Evolutionary conservation across 108 stramenopile genomes (phyloP).

Genomic region (Pseudonitzschia multistriata): DNA sequence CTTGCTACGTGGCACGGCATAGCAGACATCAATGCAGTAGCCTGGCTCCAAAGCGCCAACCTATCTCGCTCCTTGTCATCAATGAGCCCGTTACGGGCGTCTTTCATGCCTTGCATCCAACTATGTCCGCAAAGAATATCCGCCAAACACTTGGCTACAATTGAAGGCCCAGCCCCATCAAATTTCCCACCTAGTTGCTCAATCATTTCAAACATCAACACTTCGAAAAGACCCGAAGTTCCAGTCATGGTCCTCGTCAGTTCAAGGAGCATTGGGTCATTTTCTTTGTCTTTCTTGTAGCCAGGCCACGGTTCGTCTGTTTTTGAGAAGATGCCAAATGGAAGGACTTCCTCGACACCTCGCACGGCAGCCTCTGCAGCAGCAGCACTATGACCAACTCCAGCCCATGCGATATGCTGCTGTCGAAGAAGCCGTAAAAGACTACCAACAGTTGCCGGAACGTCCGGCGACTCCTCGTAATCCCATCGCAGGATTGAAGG

Average conservation of each 20-base stretch:
- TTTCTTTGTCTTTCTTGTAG: slow-evolving; percentile 52
- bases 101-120: slow-evolving; percentile 41
- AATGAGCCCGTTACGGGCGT: slow-evolving; percentile 6
- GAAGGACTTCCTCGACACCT: slow-evolving; percentile 64
- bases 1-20: slow-evolving; percentile 80
- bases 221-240: slow-evolving; percentile 68
- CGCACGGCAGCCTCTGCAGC: slow-evolving; percentile 72
- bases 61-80: slow-evolving; percentile 23
- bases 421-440: slow-evolving; percentile 73
- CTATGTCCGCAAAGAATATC: slow-evolving; percentile 70
- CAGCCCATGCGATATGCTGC: slow-evolving; percentile 83
- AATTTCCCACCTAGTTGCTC: slow-evolving; percentile 17
- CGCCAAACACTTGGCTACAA: slow-evolving; percentile 55
- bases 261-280: slow-evolving; percentile 72
- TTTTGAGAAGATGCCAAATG: slow-evolving; percentile 74
- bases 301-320: slow-evolving; percentile 77
- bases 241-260: slow-evolving; percentile 67
- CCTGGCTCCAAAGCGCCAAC: slow-evolving; percentile 60
- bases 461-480: slow-evolving; percentile 43
- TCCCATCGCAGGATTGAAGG: slow-evolving; percentile 79
- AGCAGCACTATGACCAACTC: slow-evolving; percentile 80
- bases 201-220: slow-evolving; percentile 44
- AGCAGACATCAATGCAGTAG: slow-evolving; percentile 68
- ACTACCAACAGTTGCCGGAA: slow-evolving; percentile 35
- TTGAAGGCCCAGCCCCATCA: slow-evolving; percentile 29